Base-by-base conservation (phyloP, 1,284 basidiomycete genomes). In the Fomes fomentarius region DNA sequence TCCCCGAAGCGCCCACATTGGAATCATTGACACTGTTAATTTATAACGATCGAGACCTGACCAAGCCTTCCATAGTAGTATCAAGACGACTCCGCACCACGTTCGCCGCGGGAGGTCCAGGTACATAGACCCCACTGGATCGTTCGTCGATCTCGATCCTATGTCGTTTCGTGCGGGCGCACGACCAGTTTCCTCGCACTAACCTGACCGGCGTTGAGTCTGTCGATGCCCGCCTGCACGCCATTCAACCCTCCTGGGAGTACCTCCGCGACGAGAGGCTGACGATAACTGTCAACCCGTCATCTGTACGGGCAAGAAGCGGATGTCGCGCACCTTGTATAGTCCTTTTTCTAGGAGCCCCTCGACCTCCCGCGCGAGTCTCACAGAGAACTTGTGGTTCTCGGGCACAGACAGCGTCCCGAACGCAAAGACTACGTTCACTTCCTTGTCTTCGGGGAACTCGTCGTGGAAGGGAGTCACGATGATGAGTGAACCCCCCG, bases 121-220 rank as follows among this genome's bases (percentile, higher is more conserved):
- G 7, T 30, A 30, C 7, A 12, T 12, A 12, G 28, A 30, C 28
- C 28, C 12, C 28, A 6, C 12, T 30, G 28, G 28, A 30, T 12
- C 28, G 28, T n/a, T n/a, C n/a, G n/a, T n/a, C n/a, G n/a, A n/a
- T n/a, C n/a, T n/a, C n/a, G n/a, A n/a, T n/a, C n/a, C 15, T 17
- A 37, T 3, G 43, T 17, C 21, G 74, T 79, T 57, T 84, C 79
- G 45, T 76, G 74, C 3, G 81, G 81, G 40, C 66, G 74, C 2
- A 61, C 77, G 14, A 85, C 71, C 8, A 86, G 66, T 62, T 85
- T 84, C 22, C 66, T 63, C 1, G 74, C 81, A 26, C 78, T 82
- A 15, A 84, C 72, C 50, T 74, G 54, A 7, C 73, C 67, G 4
- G 66, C 61, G 60, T 70, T 66, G 64, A 85, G 47, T 47, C 71